Conservation (phyloP, 768 basidiomycete species). For the Boletus subparvulus region DNA sequence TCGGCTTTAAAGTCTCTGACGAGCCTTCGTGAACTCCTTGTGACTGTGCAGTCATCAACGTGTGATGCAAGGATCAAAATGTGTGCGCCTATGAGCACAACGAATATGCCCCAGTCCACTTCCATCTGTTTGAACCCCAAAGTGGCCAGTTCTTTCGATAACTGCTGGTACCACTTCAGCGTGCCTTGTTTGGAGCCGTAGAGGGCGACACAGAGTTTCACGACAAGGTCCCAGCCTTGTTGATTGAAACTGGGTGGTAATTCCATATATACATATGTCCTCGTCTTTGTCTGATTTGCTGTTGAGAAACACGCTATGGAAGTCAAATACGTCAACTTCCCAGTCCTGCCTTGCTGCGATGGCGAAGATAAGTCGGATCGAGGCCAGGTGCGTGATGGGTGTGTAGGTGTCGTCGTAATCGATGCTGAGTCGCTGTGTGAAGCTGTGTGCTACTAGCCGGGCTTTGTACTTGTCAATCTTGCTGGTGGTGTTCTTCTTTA, state of each 20-base stretch:
- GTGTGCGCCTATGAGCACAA: neutral
- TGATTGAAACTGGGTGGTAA: no score
- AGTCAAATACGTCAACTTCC: no score
- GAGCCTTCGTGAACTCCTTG: neutral
- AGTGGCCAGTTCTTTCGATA: neutral
- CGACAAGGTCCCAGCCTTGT: neutral
- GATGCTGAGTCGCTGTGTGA: neutral
- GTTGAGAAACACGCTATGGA: no score
- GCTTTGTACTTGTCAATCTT: neutral
- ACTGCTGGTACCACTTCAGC: neutral
- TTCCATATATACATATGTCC: no score
- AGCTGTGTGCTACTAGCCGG: neutral
- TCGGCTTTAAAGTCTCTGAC: neutral
- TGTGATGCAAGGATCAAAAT: neutral
- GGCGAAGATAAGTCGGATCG: no score
- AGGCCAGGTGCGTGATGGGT: neutral
- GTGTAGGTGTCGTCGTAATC: neutral
- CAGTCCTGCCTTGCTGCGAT: no score
- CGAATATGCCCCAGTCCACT: neutral
- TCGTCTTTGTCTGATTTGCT: no score
- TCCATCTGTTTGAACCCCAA: neutral
- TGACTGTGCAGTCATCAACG: neutral
- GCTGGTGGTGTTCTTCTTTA: neutral
- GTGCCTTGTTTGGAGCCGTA: neutral
- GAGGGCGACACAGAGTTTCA: neutral